Evolutionary conservation across 805 yeast genomes (phyloP).

Genomic region (Metschnikowia santaceciliae): DNA sequence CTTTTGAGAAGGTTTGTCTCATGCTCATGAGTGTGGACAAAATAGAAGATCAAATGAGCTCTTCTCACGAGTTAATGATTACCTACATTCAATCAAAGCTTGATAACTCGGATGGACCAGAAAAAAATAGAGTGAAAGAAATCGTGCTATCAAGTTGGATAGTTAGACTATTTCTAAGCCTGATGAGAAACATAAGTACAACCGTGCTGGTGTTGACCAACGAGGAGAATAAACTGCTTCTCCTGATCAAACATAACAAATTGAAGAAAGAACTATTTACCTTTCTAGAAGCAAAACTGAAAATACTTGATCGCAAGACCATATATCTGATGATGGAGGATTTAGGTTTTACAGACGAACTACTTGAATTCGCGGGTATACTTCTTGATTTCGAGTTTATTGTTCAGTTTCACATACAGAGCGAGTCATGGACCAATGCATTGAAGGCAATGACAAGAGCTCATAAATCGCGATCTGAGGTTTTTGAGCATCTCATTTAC

Average conservation of each 20-base stretch:
- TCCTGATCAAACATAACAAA: background rate
- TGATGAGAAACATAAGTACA: slow-evolving; percentile 19
- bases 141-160: slow-evolving; percentile 63
- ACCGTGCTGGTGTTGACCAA: background rate
- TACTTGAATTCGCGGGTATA: slow-evolving; percentile 63
- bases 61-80: slow-evolving; percentile 26
- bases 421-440: slow-evolving; percentile 72
- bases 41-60: slow-evolving; percentile 8
- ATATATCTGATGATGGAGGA: slow-evolving; percentile 67
- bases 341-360: slow-evolving; percentile 60
- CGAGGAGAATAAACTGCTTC: background rate
- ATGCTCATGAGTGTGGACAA: slow-evolving; percentile 29
- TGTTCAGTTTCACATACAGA: slow-evolving; percentile 61
- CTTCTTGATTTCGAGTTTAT: slow-evolving; percentile 68
- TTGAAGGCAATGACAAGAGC: slow-evolving; percentile 52
- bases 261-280: slow-evolving; percentile 17
- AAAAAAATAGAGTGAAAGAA: slow-evolving; percentile 30
- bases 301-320: slow-evolving; percentile 58
- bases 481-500: slow-evolving; percentile 44
- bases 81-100: slow-evolving; percentile 35
- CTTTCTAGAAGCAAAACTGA: slow-evolving; percentile 49
- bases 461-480: slow-evolving; percentile 36
- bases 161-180: slow-evolving; percentile 52
- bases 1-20: slow-evolving; percentile 68
- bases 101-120: slow-evolving; percentile 20